Percentiles rank a stretch among this genome's conserved stretches.
These are phyloP conservation scores for Diplodia corticola DNA, from an alignment of 2,329 filamentous ascomycete species.

Conservation along the genomic window DNA sequence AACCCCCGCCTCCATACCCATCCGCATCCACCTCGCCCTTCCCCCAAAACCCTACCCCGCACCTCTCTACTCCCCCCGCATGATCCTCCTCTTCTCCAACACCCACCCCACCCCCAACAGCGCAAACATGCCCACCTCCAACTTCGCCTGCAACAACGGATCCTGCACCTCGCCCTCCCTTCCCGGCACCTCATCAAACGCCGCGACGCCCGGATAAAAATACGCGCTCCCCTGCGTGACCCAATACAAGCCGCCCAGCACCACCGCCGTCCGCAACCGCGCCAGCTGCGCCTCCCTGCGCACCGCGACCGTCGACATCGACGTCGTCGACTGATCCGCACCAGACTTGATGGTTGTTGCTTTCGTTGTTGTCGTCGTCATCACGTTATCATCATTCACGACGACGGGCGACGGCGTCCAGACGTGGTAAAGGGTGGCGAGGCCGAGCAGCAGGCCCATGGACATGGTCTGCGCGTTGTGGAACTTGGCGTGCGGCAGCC, in stretches of 20 bases:
- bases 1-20: not conserved
- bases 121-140: constrained; percentile 6
- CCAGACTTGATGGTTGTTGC: too few species aligned
- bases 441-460: constrained; percentile 45
- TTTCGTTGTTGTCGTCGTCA: too few species aligned
- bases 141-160: constrained; percentile 8
- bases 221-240: constrained; percentile 46
- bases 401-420: constrained; percentile 25
- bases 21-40: not conserved
- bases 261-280: constrained; percentile 21
- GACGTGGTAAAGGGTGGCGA: constrained; percentile 42
- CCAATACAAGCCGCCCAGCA: constrained; percentile 49
- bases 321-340: too few species aligned
- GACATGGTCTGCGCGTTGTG: constrained; percentile 57
- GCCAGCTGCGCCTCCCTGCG: constrained; percentile 5
- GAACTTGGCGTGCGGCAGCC: constrained; percentile 54
- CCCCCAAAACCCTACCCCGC: not conserved
- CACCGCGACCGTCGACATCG: too few species aligned
- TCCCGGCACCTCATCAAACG: not conserved
- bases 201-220: constrained; percentile 44
- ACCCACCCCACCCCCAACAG: constrained; percentile 3
- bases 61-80: not conserved
- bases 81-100: constrained; percentile 21
- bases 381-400: too few species aligned
- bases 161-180: not conserved